phyloP scores from a whole-genome alignment of 371 early-diverging fungal species.

The Apophysomyces elegans region DNA sequence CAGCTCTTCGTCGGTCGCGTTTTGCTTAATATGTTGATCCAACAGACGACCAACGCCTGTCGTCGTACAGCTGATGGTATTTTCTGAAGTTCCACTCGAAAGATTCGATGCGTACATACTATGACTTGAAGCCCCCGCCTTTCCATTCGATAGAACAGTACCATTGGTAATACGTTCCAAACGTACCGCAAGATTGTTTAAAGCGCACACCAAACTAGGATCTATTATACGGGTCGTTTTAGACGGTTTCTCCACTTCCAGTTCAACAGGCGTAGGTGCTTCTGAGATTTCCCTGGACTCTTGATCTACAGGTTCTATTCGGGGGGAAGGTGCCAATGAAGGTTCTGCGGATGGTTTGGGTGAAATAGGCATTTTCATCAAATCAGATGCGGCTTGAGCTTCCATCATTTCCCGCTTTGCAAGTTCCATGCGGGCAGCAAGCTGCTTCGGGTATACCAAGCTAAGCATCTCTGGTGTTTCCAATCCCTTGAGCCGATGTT shows the following conservation, averaged over 20 bases:
- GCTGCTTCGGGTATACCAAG: conserved; percentile 68
- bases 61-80: conserved; percentile 27
- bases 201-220: conserved; percentile 30
- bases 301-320: not conserved
- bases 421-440: conserved; percentile 52
- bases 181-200: conserved; percentile 45
- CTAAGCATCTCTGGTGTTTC: conserved; percentile 90
- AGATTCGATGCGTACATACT: conserved; percentile 19
- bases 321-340: conserved; percentile 1
- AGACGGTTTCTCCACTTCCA: not conserved
- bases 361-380: conserved; percentile 1
- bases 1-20: conserved; percentile 56
- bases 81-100: conserved; percentile 5
- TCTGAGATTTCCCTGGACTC: conserved; percentile 7
- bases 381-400: conserved; percentile 8
- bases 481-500: conserved; percentile 84
- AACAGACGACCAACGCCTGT: conserved; percentile 30
- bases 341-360: conserved; percentile 1
- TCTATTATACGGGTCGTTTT: conserved; percentile 7
- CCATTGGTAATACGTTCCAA: conserved; percentile 50
- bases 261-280: conserved; percentile 8
- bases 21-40: conserved; percentile 31
- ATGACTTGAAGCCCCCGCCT: conserved; percentile 34
- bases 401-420: conserved; percentile 40
- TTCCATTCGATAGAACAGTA: conserved; percentile 21